Evolutionary conservation across 805 yeast genomes (phyloP).

Genomic region (Wickerhamomyces chambardii): DNA sequence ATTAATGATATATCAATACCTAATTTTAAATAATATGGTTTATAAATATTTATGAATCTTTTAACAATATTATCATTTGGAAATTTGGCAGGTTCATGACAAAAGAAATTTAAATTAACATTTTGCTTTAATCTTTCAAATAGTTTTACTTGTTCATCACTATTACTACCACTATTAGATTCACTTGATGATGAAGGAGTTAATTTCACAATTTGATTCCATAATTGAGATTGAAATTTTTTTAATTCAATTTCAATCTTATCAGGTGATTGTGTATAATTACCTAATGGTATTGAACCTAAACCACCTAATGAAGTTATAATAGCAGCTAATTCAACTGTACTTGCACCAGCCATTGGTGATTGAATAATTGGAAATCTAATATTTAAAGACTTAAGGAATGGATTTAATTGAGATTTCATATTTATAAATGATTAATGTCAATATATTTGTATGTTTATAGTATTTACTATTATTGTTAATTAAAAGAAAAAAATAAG

Average conservation of each 20-base stretch:
- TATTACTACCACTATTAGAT: neutral
- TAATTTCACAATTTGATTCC: no score
- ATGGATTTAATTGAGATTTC: constrained; percentile 8
- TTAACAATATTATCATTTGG: constrained; percentile 4
- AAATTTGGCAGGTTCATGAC: constrained; percentile 22
- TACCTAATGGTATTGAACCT: constrained; percentile 33
- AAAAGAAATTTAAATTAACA: constrained; percentile 40
- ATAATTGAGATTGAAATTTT: constrained; percentile 3
- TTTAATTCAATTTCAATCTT: constrained; percentile 5
- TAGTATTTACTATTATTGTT: no score
- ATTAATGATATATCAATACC: neutral
- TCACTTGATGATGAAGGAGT: neutral
- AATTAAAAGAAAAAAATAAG: no score
- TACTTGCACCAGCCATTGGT: constrained; percentile 53
- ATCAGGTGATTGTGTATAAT: constrained; percentile 4
- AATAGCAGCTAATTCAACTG: constrained; percentile 32
- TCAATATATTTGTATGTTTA: no score
- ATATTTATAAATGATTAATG: constrained; percentile 1
- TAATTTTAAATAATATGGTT: neutral
- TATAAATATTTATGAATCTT: constrained; percentile 15
- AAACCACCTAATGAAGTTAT: constrained; percentile 35
- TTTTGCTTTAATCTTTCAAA: constrained; percentile 2
- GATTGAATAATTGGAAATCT: constrained; percentile 40
- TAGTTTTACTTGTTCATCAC: neutral
- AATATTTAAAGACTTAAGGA: constrained; percentile 19